Percentiles rank a stretch among this genome's conserved stretches.
phyloP scores from a whole-genome alignment of 371 early-diverging fungal genomes.

The Mortierella sp. region DNA sequence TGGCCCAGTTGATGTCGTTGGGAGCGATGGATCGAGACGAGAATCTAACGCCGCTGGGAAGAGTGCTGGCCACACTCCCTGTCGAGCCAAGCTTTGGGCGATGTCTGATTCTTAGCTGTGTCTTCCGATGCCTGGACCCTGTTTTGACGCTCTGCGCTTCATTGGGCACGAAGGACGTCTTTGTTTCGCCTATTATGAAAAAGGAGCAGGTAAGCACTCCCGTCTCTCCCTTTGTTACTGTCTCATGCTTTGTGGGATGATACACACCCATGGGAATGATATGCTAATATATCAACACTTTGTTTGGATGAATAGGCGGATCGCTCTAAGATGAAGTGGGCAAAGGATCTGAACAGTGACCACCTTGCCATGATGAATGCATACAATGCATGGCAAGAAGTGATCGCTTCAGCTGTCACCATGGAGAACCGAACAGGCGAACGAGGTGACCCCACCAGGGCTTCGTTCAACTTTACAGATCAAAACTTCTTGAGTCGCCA shows the following conservation, averaged over 20 bases:
- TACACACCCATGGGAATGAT: background rate
- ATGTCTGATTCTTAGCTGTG: conserved; percentile 65
- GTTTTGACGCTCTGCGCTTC: conserved; percentile 59
- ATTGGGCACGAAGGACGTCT: conserved; percentile 38
- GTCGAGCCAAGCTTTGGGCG: conserved; percentile 78
- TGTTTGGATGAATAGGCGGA: conserved; percentile 37
- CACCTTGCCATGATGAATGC: conserved; percentile 61
- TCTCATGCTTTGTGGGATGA: background rate
- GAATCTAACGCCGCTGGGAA: conserved; percentile 71
- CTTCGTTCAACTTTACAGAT: conserved; percentile 46
- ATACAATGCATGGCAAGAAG: conserved; percentile 54
- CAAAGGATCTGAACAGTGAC: conserved; percentile 54
- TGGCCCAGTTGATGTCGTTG: conserved; percentile 56
- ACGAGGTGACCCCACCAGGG: conserved; percentile 35
- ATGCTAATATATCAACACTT: background rate
- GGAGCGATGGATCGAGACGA: conserved; percentile 62
- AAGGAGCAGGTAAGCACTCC: conserved; percentile 40
- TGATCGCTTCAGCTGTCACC: conserved; percentile 25
- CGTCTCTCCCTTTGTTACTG: no score
- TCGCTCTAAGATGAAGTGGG: conserved; percentile 52
- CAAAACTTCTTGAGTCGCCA: conserved; percentile 58
- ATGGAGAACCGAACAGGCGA: conserved; percentile 42
- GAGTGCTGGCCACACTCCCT: conserved; percentile 72
- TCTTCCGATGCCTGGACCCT: conserved; percentile 69
- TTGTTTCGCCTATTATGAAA: conserved; percentile 39